Base-by-base conservation (phyloP, 768 basidiomycete species). In the Boletus insuetus region DNA sequence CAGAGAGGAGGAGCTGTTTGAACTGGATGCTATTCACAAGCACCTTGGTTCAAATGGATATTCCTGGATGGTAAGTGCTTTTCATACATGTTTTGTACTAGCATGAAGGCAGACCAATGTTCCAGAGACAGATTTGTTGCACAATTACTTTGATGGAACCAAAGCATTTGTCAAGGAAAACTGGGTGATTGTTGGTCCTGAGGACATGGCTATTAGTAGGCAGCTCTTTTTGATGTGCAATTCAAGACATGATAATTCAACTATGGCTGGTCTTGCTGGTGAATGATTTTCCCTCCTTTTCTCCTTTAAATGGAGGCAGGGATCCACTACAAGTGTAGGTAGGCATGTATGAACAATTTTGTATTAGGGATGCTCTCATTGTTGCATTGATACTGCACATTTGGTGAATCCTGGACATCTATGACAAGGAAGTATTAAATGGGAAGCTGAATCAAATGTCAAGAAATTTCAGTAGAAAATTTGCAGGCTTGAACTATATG, bases 11-110 rank as follows among this genome's bases (percentile, higher is more conserved):
- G 89, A 91, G 59, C 75, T 91, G 0, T 90, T 82, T 54, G 86
- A 89, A 57, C 72, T 79, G 44, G 85, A 88, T 56, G 84, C 89
- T 62, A 74, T 90, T 13, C 74, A 75, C 81, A 83, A 51, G 87
- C 88, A 7, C 70, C 91, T 12, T 91, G 89, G 89, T 82, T 75
- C 13, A 67, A 89, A 49, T 91, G 88, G 88, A 87, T 90, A 3
- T 69, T 84, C 46, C 65, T 84, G 32, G 78, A 87, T 71, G 81
- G 86, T 85, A 46, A 47, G 74, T 49, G 14, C 19, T n/a, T n/a
- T 29, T 39, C 7, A 20, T 49, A n/a, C 17, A 11, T 35, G 6
- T 41, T 24, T 19, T 19, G 8, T 39, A 22, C 31, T 6, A 22
- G 45, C 29, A n/a, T 24, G 37, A 38, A 17, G 24, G 32, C 6